Evolutionary conservation across 371 early-diverging fungal genomes (phyloP).

Genomic region (Mucor plumbeus): DNA sequence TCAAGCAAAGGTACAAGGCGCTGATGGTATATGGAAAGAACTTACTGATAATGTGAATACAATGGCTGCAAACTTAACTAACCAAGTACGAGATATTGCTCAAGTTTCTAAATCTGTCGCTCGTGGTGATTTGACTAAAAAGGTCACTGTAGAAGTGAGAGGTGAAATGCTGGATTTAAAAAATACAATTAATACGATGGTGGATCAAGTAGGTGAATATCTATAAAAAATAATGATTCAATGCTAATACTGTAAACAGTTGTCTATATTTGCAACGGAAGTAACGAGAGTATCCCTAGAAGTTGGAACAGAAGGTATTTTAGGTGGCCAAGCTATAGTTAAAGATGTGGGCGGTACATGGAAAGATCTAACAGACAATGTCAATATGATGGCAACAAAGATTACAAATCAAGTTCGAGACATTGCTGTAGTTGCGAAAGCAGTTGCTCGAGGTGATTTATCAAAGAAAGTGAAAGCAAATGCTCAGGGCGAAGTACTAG

Average conservation of each 20-base stretch:
- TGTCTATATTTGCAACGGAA: conserved; percentile 37
- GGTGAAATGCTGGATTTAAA: conserved; percentile 70
- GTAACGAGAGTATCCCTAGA: conserved; percentile 47
- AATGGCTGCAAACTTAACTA: conserved; percentile 53
- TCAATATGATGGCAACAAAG: conserved; percentile 45
- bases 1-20: conserved; percentile 53
- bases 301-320: conserved; percentile 46
- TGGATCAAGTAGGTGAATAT: conserved; percentile 48
- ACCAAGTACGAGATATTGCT: conserved; percentile 60
- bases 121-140: conserved; percentile 62
- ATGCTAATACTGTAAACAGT: too few relatives aligned
- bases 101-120: conserved; percentile 61
- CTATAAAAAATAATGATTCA: conserved; percentile 23
- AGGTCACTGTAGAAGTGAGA: conserved; percentile 66
- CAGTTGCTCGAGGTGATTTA: conserved; percentile 39
- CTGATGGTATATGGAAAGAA: conserved; percentile 71
- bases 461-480: conserved; percentile 36
- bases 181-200: conserved; percentile 70
- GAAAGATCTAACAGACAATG: conserved; percentile 35
- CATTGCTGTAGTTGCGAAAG: conserved; percentile 37
- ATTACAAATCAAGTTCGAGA: conserved; percentile 38
- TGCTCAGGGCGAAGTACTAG: conserved; percentile 36
- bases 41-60: conserved; percentile 69
- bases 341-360: conserved; percentile 48
- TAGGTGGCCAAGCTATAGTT: conserved; percentile 64